Conservation (phyloP, 768 basidiomycete species). For the Psilocybe cyanescens region DNA sequence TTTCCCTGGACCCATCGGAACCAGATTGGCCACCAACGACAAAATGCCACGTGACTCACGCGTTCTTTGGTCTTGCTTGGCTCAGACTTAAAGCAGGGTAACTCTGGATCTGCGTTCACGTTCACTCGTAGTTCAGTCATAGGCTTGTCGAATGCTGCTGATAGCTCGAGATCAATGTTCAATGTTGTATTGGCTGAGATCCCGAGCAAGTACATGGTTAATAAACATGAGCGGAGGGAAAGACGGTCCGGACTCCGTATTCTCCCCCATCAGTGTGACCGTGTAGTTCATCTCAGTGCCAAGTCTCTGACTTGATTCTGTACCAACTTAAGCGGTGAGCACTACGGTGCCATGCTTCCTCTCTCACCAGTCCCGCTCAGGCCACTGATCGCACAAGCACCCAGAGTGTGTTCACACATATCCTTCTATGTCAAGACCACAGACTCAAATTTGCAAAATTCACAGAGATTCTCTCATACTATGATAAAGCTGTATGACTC, state of each 20-base stretch:
- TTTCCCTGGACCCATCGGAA: constrained; percentile 7
- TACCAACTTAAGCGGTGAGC: neutral
- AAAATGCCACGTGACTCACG: constrained; percentile 41
- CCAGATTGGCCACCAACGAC: constrained; percentile 21
- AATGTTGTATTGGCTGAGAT: too few species aligned
- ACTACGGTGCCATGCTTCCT: neutral
- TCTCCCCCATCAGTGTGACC: too few species aligned
- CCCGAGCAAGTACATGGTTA: too few species aligned
- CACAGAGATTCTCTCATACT: neutral
- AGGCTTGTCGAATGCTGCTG: too few species aligned
- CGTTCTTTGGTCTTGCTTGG: constrained; percentile 33
- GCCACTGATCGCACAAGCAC: neutral
- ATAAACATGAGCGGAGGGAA: too few species aligned
- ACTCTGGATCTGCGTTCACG: neutral
- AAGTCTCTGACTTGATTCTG: too few species aligned
- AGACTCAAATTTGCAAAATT: neutral
- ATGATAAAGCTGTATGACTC: constrained; percentile 1
- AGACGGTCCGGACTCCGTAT: too few species aligned
- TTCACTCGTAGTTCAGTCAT: neutral
- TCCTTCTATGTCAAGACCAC: neutral
- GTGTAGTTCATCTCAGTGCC: too few species aligned
- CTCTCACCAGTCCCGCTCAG: neutral
- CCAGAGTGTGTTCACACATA: neutral
- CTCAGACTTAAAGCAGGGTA: neutral
- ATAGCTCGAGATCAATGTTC: too few species aligned